phyloP scores from a whole-genome alignment of 2,329 filamentous ascomycete genomes.

The Phaeophleospora eucalypticola region DNA sequence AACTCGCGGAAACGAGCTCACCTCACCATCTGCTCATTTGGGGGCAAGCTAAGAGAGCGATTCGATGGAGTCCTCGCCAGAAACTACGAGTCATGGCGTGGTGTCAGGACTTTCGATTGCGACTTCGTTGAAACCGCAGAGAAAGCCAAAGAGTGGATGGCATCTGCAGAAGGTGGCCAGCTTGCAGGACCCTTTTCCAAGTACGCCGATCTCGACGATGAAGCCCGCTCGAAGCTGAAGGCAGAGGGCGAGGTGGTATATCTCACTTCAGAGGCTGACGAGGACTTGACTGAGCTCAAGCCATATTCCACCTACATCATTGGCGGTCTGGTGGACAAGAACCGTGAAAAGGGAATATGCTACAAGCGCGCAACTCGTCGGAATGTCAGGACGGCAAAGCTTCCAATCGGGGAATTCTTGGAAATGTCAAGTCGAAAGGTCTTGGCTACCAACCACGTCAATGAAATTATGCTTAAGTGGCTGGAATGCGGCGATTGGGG shows the following conservation, averaged over 20 bases:
- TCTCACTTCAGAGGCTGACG: conserved; percentile 83
- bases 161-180: conserved; percentile 39
- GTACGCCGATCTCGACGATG: conserved; percentile 19
- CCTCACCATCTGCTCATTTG: conserved; percentile 73
- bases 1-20: conserved; percentile 64
- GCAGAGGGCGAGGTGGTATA: conserved; percentile 66
- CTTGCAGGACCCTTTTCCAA: conserved; percentile 25
- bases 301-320: conserved; percentile 90
- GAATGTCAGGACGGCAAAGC: conserved; percentile 79
- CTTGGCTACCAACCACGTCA: conserved; percentile 89
- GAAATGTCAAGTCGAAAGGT: conserved; percentile 83
- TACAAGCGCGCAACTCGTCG: conserved; percentile 72
- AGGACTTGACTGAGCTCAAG: conserved; percentile 77
- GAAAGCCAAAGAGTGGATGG: conserved; percentile 66
- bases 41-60: conserved; percentile 66
- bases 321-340: conserved; percentile 91
- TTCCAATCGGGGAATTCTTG: conserved; percentile 95
- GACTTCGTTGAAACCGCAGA: conserved; percentile 69
- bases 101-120: conserved; percentile 66
- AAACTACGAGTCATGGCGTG: conserved; percentile 75
- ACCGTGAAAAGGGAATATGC: conserved; percentile 91
- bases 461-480: conserved; percentile 95
- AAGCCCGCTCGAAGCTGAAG: conserved; percentile 19
- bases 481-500: conserved; percentile 89
- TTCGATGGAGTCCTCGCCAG: conserved; percentile 72